Evolutionary conservation across 2,329 filamentous ascomycete species (phyloP), one percentile per base, ranked within the genome.

Genomic region (Aphanoascus verrucosus): DNA sequence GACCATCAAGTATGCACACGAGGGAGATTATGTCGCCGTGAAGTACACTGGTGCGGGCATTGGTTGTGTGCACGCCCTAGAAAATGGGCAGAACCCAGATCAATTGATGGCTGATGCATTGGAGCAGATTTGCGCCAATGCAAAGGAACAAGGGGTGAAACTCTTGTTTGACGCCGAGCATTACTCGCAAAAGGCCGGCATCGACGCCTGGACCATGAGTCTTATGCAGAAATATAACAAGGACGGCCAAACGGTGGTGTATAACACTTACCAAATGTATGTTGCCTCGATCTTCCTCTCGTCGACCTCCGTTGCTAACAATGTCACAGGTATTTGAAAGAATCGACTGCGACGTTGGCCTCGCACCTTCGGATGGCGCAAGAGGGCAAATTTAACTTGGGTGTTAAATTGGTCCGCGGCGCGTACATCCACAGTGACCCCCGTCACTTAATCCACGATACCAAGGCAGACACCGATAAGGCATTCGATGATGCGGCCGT

Each of bases 21-120:
- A 69, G n/a, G 74, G 74, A 3, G 76, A 78, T 56, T 77, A 74
- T 57, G 65, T 78, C 37, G 75, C 73, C 17, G 63, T 79, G 53
- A 79, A 79, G 72, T 76, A 93, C 75, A 89, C 85, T 1, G 89
- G 89, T 7, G 86, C 90, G 8, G 89, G 58, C n/a, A 42, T 54
- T 28, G 55, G 55, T 42, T 54, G 54, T 48, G 58, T 60, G 20
- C 41, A 57, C 12, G 34, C 54, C 37, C 43, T 60, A 28, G 58
- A 58, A 42, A 46, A 53, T 15, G 56, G 58, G 5, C 47, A 51
- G 15, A 41, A 45, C 15, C 55, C 55, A 40, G 58, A 60, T 37
- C 37, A 28, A 9, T 23, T 55, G n/a, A 57, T 60, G 48, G 40
- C 52, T 32, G 53, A 57, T 37, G 58, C 58, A 2, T 50, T 58